A percentile compares a stretch with the other conserved stretches of the same genome.
Conservation (phyloP, 139 green algal species). For the Deuterostichococcus epilithicus region DNA sequence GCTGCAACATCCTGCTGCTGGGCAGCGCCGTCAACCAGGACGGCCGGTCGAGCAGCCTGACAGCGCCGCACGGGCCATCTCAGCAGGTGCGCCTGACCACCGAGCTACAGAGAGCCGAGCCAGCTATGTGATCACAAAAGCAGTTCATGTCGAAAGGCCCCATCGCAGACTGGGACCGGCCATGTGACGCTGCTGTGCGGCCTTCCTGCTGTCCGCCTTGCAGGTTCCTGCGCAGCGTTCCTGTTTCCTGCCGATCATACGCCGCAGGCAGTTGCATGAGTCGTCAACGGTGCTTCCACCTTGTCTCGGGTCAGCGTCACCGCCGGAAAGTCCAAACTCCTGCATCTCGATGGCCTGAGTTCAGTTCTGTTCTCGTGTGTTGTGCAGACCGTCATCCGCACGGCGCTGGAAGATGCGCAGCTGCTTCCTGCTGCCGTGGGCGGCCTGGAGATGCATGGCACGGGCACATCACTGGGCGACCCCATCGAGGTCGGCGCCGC, state of each 20-base stretch:
- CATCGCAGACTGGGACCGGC: too few relatives aligned
- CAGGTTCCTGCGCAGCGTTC: too few relatives aligned
- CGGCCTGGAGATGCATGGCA: constrained; percentile 58
- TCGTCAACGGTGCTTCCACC: too few relatives aligned
- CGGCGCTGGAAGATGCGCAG: constrained; percentile 14
- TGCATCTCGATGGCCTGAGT: too few relatives aligned
- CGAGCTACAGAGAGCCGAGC: constrained; percentile 16
- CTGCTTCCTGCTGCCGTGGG: constrained; percentile 19
- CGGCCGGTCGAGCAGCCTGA: constrained; percentile 51
- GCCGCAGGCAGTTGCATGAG: too few relatives aligned
- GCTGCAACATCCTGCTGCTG: constrained; percentile 4
- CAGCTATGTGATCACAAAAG: too few relatives aligned
- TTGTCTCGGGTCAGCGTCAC: too few relatives aligned
- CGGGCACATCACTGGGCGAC: constrained; percentile 74
- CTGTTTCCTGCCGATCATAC: too few relatives aligned
- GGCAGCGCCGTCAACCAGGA: constrained; percentile 59
- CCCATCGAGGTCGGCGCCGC: constrained; percentile 80
- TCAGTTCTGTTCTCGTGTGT: too few relatives aligned
- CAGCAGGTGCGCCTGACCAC: constrained; percentile 27
- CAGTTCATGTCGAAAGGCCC: too few relatives aligned
- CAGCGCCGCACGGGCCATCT: constrained; percentile 53
- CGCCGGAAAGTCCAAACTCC: too few relatives aligned
- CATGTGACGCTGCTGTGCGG: not conserved
- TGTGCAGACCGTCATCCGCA: constrained; percentile 28
- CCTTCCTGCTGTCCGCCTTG: not conserved